Evolutionary conservation across 257 asterid species (phyloP).

Genomic region (Penstemon eatonii): DNA sequence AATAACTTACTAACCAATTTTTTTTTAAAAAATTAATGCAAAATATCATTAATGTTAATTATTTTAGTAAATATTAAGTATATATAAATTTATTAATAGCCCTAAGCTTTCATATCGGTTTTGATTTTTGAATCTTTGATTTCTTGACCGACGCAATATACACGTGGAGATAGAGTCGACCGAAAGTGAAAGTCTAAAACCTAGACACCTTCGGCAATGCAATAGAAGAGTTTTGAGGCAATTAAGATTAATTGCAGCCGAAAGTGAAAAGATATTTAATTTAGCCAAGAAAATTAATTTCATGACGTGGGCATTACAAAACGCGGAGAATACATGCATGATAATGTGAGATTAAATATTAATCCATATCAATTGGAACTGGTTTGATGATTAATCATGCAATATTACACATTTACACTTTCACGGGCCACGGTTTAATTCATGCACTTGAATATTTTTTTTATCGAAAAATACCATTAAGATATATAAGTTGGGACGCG

Average conservation of each 20-base stretch:
- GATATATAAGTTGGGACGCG: too few relatives aligned
- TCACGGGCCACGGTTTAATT: too few relatives aligned
- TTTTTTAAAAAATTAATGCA: too few relatives aligned
- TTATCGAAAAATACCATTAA: too few relatives aligned
- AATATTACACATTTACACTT: too few relatives aligned
- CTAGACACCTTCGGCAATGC: slow-evolving; percentile 16
- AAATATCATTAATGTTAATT: too few relatives aligned
- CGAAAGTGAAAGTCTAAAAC: background rate
- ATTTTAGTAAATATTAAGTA: too few relatives aligned
- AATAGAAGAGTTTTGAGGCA: slow-evolving; percentile 19
- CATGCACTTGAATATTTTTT: too few relatives aligned
- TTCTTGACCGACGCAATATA: slow-evolving; percentile 31
- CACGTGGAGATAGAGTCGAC: slow-evolving; percentile 34
- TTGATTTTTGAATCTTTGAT: background rate
- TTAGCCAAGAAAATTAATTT: slow-evolving; percentile 3
- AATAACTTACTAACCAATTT: too few relatives aligned
- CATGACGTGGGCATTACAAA: slow-evolving; percentile 12
- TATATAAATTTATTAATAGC: too few relatives aligned
- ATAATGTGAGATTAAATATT: background rate
- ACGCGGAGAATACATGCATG: slow-evolving; percentile 15
- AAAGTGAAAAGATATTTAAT: slow-evolving; percentile 29
- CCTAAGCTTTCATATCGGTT: background rate
- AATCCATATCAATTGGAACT: too few relatives aligned
- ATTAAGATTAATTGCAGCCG: slow-evolving; percentile 32
- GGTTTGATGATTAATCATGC: too few relatives aligned